A percentile compares a stretch with the other conserved stretches of the same genome.
Conservation (phyloP, 2,329 filamentous ascomycete species). For the Penicillium sp. region DNA sequence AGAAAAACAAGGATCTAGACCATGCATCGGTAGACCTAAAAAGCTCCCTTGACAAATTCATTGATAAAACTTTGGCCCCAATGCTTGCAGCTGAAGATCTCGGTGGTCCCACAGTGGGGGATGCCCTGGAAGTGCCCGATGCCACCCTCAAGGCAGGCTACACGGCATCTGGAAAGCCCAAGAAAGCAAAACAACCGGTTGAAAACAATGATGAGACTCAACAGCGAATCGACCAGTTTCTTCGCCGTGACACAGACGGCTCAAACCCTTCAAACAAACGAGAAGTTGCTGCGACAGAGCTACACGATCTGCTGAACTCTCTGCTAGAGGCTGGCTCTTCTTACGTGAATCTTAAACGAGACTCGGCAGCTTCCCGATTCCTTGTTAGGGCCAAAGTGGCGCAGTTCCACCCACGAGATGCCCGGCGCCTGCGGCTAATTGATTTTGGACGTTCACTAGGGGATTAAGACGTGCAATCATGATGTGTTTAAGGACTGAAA, state of each 20-base stretch:
- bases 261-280: conserved; percentile 41
- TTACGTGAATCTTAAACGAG: conserved; percentile 50
- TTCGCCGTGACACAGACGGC: conserved; percentile 37
- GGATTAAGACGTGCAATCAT: conserved; percentile 17
- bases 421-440: conserved; percentile 51
- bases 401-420: conserved; percentile 56
- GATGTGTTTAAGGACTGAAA: background rate
- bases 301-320: conserved; percentile 48
- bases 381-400: conserved; percentile 55
- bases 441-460: conserved; percentile 49
- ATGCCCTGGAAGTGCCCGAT: conserved; percentile 63
- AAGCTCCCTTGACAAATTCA: conserved; percentile 65
- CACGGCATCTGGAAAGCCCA: conserved; percentile 51
- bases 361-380: conserved; percentile 54
- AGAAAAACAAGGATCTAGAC: conserved; percentile 60
- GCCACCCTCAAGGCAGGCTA: conserved; percentile 54
- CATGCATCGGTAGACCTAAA: conserved; percentile 60
- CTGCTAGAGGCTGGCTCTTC: conserved; percentile 47
- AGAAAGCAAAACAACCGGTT: conserved; percentile 34
- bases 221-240: conserved; percentile 52
- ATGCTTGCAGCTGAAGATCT: conserved; percentile 82
- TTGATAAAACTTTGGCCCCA: conserved; percentile 65
- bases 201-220: conserved; percentile 40
- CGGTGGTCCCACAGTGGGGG: conserved; percentile 77
- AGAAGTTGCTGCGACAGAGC: conserved; percentile 49